These are phyloP conservation scores for Dipodascus geniculatus DNA, from an alignment of 805 yeast genomes.

Conservation along the genomic window DNA sequence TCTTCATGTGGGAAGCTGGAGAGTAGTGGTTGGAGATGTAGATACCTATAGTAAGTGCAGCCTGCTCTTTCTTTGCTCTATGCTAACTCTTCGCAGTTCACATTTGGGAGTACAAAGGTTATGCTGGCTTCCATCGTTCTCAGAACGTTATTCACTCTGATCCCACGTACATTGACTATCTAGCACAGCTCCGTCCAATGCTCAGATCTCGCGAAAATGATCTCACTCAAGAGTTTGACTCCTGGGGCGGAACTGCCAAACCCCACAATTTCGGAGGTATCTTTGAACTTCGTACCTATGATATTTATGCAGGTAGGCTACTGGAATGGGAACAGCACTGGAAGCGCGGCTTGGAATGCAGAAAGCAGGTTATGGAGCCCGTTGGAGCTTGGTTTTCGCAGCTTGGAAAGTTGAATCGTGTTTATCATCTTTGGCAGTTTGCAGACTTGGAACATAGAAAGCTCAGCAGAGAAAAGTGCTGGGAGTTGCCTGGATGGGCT, in stretches of 20 bases:
- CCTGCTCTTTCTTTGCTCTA: neutral
- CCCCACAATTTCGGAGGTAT: conserved; percentile 32
- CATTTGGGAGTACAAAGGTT: conserved; percentile 34
- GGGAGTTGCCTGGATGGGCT: conserved; percentile 36
- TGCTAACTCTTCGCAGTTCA: conserved; percentile 15
- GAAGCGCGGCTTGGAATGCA: conserved; percentile 30
- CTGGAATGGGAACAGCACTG: conserved; percentile 34
- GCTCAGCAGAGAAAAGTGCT: conserved; percentile 29
- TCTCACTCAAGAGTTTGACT: conserved; percentile 31
- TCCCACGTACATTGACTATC: conserved; percentile 21
- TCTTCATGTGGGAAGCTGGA: conserved; percentile 33
- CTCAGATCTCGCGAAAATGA: conserved; percentile 25
- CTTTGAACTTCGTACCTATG: conserved; percentile 31
- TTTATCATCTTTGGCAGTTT: conserved; percentile 34
- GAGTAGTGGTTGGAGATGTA: conserved; percentile 30
- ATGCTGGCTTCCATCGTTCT: conserved; percentile 30
- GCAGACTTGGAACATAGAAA: conserved; percentile 33
- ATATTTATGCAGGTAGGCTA: conserved; percentile 29
- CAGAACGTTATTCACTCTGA: conserved; percentile 24
- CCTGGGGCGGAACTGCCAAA: conserved; percentile 35
- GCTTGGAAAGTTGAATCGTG: conserved; percentile 30
- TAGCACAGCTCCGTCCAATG: conserved; percentile 21
- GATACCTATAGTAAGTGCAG: conserved; percentile 22
- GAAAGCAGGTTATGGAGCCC: conserved; percentile 37
- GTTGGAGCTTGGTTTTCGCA: conserved; percentile 36